Percentiles rank a stretch among this genome's conserved stretches.
Conservation (phyloP, 352 stramenopile species). For the Pythium guiyangense region DNA sequence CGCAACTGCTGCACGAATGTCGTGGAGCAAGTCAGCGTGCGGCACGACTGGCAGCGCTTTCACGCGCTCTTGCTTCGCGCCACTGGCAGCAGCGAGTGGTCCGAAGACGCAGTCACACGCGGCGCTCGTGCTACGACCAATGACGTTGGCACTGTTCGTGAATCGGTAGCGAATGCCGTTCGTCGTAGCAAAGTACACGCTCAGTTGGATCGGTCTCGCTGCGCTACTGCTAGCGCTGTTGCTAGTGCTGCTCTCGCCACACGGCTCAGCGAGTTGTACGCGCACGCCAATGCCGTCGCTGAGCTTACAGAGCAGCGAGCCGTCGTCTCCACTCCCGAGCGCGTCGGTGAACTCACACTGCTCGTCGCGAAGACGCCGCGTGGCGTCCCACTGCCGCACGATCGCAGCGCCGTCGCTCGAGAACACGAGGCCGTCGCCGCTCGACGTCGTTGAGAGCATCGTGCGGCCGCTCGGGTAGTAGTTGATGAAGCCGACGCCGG, state of each 20-base stretch:
- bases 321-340: constrained; percentile 34
- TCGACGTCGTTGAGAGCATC: constrained; percentile 67
- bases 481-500: constrained; percentile 73
- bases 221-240: too few relatives aligned
- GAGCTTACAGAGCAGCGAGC: constrained; percentile 39
- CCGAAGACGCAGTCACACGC: constrained; percentile 44
- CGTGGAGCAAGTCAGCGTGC: constrained; percentile 29
- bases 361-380: constrained; percentile 39
- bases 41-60: constrained; percentile 11
- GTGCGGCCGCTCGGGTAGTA: constrained; percentile 70
- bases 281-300: constrained; percentile 46
- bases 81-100: constrained; percentile 12
- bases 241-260: background rate
- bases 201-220: constrained; percentile 27
- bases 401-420: constrained; percentile 37
- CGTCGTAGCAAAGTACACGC: constrained; percentile 42
- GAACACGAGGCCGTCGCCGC: constrained; percentile 55
- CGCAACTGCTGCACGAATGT: constrained; percentile 41
- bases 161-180: constrained; percentile 41
- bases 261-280: constrained; percentile 17
- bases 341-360: constrained; percentile 20
- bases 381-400: constrained; percentile 46
- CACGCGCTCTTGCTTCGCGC: constrained; percentile 6
- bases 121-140: constrained; percentile 1
- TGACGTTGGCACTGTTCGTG: constrained; percentile 38